Evolutionary conservation across 1,139 yeast species (phyloP).

Genomic region (Blastobotrys ciferrii): DNA sequence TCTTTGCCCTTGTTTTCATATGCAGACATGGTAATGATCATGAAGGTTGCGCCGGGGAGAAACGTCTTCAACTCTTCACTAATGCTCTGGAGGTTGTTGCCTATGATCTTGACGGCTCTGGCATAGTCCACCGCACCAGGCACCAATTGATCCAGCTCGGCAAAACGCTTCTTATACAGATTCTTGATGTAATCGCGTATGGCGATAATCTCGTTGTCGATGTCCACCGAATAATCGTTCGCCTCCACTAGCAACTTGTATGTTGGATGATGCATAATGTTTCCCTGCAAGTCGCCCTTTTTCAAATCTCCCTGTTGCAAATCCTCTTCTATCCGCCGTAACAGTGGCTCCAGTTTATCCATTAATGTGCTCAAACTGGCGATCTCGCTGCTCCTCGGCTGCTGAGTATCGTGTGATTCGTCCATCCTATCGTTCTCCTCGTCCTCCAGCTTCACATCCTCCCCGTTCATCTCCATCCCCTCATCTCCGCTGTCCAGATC

Average conservation of each 20-base stretch:
- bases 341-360: conserved; percentile 30
- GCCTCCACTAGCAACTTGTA: conserved; percentile 52
- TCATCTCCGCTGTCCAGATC: conserved; percentile 35
- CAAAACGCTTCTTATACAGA: conserved; percentile 61
- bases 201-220: conserved; percentile 53
- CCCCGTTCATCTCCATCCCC: conserved; percentile 15
- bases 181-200: conserved; percentile 52
- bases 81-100: conserved; percentile 46
- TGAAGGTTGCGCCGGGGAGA: conserved; percentile 59
- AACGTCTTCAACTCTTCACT: conserved; percentile 40
- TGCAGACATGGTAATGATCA: conserved; percentile 75
- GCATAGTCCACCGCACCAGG: conserved; percentile 67
- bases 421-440: conserved; percentile 10
- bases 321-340: conserved; percentile 28
- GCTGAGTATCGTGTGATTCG: conserved; percentile 8
- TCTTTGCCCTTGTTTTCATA: conserved; percentile 42
- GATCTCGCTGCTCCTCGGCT: conserved; percentile 7
- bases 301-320: conserved; percentile 20
- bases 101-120: conserved; percentile 49
- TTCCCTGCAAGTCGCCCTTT: conserved; percentile 32
- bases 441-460: conserved; percentile 15
- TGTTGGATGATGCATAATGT: conserved; percentile 43
- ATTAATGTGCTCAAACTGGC: conserved; percentile 28
- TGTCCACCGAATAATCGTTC: conserved; percentile 55
- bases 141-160: conserved; percentile 66